A percentile compares a stretch with the other conserved stretches of the same genome.
These are phyloP conservation scores for Cardamine resedifolia DNA, from an alignment of 345 rosid genomes.

Conservation along the genomic window DNA sequence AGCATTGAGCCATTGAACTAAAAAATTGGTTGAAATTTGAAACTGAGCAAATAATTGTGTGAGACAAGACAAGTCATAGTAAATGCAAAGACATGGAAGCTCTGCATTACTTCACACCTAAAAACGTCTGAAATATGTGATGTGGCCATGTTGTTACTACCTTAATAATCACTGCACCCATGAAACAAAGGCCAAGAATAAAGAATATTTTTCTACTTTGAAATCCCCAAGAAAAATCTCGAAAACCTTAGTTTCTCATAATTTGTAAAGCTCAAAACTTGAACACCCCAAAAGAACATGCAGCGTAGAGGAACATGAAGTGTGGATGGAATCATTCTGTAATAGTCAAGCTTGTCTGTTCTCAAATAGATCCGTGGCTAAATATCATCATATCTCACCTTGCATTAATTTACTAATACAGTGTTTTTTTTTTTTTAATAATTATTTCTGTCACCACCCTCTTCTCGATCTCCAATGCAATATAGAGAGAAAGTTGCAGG, in stretches of 20 bases:
- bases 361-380: conserved; percentile 20
- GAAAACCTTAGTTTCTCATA: not conserved
- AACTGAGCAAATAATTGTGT: not conserved
- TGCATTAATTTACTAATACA: conserved; percentile 11
- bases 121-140: conserved; percentile 24
- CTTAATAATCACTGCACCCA: not conserved
- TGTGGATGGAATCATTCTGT: conserved; percentile 26
- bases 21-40: conserved; percentile 14
- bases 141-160: conserved; percentile 13
- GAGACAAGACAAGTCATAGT: conserved; percentile 23
- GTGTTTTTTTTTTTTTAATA: not conserved
- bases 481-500: not conserved
- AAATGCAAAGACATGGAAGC: conserved; percentile 13
- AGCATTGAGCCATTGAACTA: not conserved
- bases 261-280: conserved; percentile 18
- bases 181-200: not conserved
- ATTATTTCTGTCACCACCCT: conserved; percentile 11
- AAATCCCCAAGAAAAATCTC: not conserved
- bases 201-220: conserved; percentile 13
- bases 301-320: conserved; percentile 19
- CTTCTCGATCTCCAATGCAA: conserved; percentile 20
- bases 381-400: conserved; percentile 28
- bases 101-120: conserved; percentile 13
- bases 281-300: conserved; percentile 17
- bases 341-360: conserved; percentile 32